Conservation (phyloP, 306 rosid species). For the Nissolia schottii region DNA sequence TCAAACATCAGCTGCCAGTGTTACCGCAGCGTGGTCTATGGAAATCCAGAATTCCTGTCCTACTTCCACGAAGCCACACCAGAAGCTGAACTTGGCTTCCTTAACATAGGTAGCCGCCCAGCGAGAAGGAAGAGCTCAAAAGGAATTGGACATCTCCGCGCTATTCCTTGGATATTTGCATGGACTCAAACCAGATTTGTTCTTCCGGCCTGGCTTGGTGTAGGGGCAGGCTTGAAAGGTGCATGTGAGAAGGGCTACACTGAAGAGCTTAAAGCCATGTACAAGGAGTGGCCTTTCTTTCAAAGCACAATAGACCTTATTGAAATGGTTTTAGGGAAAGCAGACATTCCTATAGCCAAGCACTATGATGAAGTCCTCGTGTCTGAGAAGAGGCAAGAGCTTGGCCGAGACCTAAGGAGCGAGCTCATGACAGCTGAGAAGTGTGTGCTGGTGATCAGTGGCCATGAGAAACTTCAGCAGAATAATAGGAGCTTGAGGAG, state of each 20-base stretch:
- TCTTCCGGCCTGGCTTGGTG: slow-evolving; percentile 98
- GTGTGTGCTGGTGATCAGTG: slow-evolving; percentile 65
- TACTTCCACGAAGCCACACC: slow-evolving; percentile 97
- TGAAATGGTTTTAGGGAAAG: slow-evolving; percentile 93
- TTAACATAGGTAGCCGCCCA: slow-evolving; percentile 95
- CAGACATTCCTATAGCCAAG: slow-evolving; percentile 81
- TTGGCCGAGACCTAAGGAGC: slow-evolving; percentile 56
- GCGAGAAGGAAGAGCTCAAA: slow-evolving; percentile 65
- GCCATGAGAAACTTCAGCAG: slow-evolving; percentile 73
- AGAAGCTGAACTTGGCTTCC: slow-evolving; percentile 95
- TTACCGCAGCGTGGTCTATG: slow-evolving; percentile 75
- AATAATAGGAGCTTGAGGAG: slow-evolving; percentile 81
- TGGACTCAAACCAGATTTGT: slow-evolving; percentile 97
- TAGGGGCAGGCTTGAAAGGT: slow-evolving; percentile 82
- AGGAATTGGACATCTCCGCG: slow-evolving; percentile 89
- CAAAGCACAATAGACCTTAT: slow-evolving; percentile 83
- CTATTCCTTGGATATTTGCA: slow-evolving; percentile 95
- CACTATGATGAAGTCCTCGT: slow-evolving; percentile 95
- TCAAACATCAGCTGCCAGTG: slow-evolving; percentile 72
- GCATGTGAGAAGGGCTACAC: slow-evolving; percentile 78
- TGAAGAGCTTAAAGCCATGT: slow-evolving; percentile 76
- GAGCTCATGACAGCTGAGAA: slow-evolving; percentile 70
- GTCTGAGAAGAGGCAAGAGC: slow-evolving; percentile 55
- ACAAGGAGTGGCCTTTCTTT: slow-evolving; percentile 94
- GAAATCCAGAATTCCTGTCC: slow-evolving; percentile 76